phyloP scores from a whole-genome alignment of 306 rosid genomes.

The Boehmeria nivea region DNA sequence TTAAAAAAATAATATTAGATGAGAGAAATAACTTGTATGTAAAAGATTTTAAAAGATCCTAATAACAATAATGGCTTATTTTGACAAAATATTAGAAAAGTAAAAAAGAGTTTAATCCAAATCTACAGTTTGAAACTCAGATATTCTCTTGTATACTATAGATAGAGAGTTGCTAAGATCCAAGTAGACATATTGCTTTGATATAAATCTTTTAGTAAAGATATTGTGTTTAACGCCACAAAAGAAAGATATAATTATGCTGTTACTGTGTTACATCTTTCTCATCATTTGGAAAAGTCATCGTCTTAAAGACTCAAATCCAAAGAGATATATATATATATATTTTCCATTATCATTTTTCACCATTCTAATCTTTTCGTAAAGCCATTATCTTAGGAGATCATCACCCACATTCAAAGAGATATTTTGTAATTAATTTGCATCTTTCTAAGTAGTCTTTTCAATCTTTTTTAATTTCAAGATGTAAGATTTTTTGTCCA shows the following conservation, averaged over 20 bases:
- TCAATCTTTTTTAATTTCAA: background rate
- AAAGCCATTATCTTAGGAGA: background rate
- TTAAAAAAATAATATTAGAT: too few relatives aligned
- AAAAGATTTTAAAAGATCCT: too few relatives aligned
- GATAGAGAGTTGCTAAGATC: background rate
- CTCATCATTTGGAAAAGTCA: background rate
- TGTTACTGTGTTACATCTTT: background rate
- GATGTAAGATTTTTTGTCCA: too few relatives aligned
- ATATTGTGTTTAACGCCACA: slow-evolving; percentile 9
- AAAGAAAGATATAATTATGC: background rate
- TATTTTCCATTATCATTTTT: background rate
- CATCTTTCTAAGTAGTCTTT: background rate
- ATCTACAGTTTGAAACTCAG: too few relatives aligned
- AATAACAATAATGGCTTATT: too few relatives aligned
- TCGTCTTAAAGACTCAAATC: too few relatives aligned
- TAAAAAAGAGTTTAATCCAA: too few relatives aligned
- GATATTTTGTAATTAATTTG: background rate
- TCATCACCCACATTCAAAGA: background rate
- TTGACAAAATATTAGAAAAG: too few relatives aligned
- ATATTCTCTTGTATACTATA: too few relatives aligned
- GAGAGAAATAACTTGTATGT: too few relatives aligned
- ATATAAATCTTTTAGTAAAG: background rate
- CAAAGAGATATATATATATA: too few relatives aligned
- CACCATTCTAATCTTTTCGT: background rate
- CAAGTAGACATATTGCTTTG: background rate